These are phyloP conservation scores for Castanospermum australe DNA, from an alignment of 306 rosid genomes.

Conservation along the genomic window DNA sequence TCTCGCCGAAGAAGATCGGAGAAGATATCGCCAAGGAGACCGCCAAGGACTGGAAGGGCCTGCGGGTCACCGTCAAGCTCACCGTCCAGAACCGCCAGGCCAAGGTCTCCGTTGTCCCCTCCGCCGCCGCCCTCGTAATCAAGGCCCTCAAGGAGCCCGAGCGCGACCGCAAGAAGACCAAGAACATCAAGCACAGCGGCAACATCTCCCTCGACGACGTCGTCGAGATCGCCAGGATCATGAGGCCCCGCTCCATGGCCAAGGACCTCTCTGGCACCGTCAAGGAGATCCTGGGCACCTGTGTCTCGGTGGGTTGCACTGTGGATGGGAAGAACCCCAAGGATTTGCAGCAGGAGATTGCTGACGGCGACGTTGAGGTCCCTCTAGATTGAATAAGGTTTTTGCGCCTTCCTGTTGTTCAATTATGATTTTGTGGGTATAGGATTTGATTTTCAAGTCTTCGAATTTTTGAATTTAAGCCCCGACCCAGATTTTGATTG, in stretches of 20 bases:
- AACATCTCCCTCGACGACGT: conserved; percentile 22
- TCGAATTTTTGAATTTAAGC: not conserved
- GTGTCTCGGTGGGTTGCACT: too few relatives aligned
- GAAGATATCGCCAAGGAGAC: conserved; percentile 24
- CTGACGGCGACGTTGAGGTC: conserved; percentile 10
- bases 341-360: conserved; percentile 15
- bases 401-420: not conserved
- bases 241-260: conserved; percentile 18
- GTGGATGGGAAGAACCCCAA: too few relatives aligned
- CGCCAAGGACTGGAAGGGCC: conserved; percentile 21
- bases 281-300: too few relatives aligned
- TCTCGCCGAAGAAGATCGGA: conserved; percentile 19
- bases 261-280: too few relatives aligned
- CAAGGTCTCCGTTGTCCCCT: conserved; percentile 17
- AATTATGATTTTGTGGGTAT: not conserved
- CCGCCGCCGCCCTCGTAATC: conserved; percentile 17
- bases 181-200: too few relatives aligned
- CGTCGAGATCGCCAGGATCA: conserved; percentile 14
- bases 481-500: not conserved
- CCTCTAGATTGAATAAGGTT: conserved; percentile 2
- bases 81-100: conserved; percentile 28
- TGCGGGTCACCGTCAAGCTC: too few relatives aligned
- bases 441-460: not conserved
- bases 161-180: not conserved
- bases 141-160: conserved; percentile 22